phyloP scores from a whole-genome alignment of 768 basidiomycete genomes.

The Russula earlei region DNA sequence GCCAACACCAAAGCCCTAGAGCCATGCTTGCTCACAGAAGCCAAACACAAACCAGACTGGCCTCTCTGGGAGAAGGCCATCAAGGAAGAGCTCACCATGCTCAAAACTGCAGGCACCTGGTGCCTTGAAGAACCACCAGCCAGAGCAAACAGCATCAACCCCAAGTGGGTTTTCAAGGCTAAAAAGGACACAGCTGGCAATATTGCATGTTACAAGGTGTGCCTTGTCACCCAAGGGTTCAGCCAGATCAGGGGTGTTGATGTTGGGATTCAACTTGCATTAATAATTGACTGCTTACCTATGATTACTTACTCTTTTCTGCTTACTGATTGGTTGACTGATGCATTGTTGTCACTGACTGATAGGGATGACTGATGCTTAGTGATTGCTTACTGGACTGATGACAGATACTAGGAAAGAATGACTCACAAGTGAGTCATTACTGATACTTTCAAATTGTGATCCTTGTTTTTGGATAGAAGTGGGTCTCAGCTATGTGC shows the following conservation, averaged over 20 bases:
- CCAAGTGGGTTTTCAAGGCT: slow-evolving; percentile 26
- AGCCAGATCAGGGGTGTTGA: slow-evolving; percentile 21
- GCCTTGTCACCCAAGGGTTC: slow-evolving; percentile 30
- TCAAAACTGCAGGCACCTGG: not conserved
- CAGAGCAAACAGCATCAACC: not conserved
- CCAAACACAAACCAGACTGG: not conserved
- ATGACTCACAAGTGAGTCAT: too few species aligned
- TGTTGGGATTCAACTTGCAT: too few species aligned
- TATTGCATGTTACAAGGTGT: slow-evolving; percentile 25
- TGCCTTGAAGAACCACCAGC: not conserved
- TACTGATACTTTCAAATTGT: too few species aligned
- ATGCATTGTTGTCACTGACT: too few species aligned
- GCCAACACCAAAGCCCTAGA: not conserved
- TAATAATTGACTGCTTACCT: too few species aligned
- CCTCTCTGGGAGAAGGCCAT: not conserved
- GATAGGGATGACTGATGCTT: too few species aligned
- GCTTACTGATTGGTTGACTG: too few species aligned
- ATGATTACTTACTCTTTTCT: too few species aligned
- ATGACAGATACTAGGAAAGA: too few species aligned
- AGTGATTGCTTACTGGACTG: too few species aligned
- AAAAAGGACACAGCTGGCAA: slow-evolving; percentile 26
- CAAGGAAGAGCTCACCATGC: not conserved
- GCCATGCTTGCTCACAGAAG: not conserved
- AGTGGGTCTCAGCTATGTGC: too few species aligned
- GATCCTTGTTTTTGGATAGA: too few species aligned